phyloP scores from a whole-genome alignment of 2,329 filamentous ascomycete genomes.

The Hypoxylon sp. region DNA sequence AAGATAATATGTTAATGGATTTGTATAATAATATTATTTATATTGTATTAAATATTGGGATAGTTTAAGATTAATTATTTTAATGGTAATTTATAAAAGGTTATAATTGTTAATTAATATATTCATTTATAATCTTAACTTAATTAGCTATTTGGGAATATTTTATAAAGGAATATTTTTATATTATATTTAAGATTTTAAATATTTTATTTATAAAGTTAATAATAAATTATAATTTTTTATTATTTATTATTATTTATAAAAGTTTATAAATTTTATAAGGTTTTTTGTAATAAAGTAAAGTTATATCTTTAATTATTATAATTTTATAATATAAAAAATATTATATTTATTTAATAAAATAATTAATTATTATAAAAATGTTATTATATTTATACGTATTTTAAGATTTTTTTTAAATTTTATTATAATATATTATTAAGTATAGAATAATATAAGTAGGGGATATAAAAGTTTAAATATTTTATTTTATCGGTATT shows the following conservation, averaged over 20 bases:
- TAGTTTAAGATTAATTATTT: background rate
- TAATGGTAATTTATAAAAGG: too few species aligned
- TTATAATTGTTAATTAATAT: too few species aligned
- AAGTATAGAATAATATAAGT: slow-evolving; percentile 3
- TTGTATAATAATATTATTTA: slow-evolving; percentile 4
- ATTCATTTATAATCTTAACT: too few species aligned
- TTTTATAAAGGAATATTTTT: background rate
- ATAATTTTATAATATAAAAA: background rate
- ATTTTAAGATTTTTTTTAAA: slow-evolving; percentile 1
- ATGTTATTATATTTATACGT: slow-evolving; percentile 8
- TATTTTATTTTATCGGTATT: too few species aligned
- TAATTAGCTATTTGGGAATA: too few species aligned
- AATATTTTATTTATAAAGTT: background rate
- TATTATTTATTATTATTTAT: slow-evolving; percentile 4
- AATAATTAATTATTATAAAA: slow-evolving; percentile 9
- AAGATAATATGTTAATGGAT: slow-evolving; percentile 1
- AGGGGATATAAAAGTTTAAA: too few species aligned
- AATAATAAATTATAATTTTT: background rate
- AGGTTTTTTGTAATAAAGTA: background rate
- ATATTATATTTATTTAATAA: slow-evolving; percentile 3
- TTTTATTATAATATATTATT: slow-evolving; percentile 11
- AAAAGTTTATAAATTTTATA: slow-evolving; percentile 7
- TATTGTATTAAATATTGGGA: background rate
- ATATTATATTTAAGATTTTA: background rate
- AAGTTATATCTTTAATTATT: background rate